phyloP scores from a whole-genome alignment of 1,139 yeast genomes.

The Yamadazyma sp. region DNA sequence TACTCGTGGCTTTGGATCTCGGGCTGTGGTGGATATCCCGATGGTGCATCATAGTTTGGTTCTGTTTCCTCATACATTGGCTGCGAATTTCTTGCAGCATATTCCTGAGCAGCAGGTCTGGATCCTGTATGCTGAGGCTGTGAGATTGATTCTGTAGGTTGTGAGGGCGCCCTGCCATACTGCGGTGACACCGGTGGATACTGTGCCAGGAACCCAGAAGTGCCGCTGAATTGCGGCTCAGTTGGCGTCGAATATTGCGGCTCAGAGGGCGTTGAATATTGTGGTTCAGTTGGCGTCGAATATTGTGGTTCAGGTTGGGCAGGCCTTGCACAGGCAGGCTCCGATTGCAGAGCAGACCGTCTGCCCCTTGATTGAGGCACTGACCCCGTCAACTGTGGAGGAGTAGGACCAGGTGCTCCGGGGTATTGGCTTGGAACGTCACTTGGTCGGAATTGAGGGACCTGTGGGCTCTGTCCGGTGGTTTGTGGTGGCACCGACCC shows the following conservation, averaged over 20 bases:
- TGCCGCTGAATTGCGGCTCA: background rate
- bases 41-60: conserved; percentile 3
- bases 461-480: background rate
- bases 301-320: background rate
- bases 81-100: too few species aligned
- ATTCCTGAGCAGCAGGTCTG: too few species aligned
- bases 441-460: background rate
- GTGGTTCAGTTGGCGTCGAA: background rate
- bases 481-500: conserved; percentile 1
- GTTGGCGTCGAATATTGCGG: background rate
- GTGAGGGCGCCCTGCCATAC: too few species aligned
- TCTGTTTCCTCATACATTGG: background rate
- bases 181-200: background rate
- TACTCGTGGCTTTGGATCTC: conserved; percentile 1
- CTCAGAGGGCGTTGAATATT: background rate
- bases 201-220: background rate
- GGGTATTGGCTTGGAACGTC: background rate
- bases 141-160: too few species aligned
- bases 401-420: background rate
- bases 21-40: conserved; percentile 2
- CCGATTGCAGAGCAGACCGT: background rate
- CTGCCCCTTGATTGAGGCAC: background rate
- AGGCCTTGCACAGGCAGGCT: background rate
- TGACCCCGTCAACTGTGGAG: conserved; percentile 6
- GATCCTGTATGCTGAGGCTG: background rate